These are phyloP conservation scores for Miscanthus lutarioriparius DNA, from an alignment of 176 grass and related monocot species.

Conservation along the genomic window DNA sequence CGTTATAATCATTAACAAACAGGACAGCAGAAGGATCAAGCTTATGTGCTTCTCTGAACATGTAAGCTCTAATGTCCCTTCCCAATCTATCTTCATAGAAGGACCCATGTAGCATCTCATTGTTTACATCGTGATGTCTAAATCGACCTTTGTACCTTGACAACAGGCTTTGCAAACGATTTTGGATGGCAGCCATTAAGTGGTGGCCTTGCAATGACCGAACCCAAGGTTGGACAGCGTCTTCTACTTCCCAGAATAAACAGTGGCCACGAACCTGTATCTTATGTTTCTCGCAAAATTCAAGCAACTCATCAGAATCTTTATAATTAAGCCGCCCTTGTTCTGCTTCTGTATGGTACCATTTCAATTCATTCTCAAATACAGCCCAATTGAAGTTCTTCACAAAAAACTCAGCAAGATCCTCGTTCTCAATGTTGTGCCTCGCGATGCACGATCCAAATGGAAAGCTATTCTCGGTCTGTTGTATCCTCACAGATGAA, in stretches of 20 bases:
- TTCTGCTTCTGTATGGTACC: conserved; percentile 89
- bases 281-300: conserved; percentile 83
- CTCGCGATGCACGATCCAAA: conserved; percentile 88
- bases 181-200: conserved; percentile 72
- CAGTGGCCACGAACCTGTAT: conserved; percentile 86
- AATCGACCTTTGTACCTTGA: conserved; percentile 87
- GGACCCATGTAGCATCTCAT: conserved; percentile 98
- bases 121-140: conserved; percentile 95
- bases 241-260: conserved; percentile 97
- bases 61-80: conserved; percentile 87
- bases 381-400: conserved; percentile 99
- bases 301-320: conserved; percentile 88
- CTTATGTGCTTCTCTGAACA: conserved; percentile 89
- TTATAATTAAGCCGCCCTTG: conserved; percentile 79
- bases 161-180: conserved; percentile 58
- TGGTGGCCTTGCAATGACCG: conserved; percentile 68
- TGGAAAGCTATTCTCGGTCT: conserved; percentile 80
- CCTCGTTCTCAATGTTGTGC: conserved; percentile 91
- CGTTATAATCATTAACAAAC: conserved; percentile 97
- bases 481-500: conserved; percentile 70
- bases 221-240: conserved; percentile 78
- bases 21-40: conserved; percentile 83
- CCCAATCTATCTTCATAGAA: conserved; percentile 92
- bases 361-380: conserved; percentile 97
- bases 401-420: conserved; percentile 84